phyloP scores from a whole-genome alignment of 768 basidiomycete species.

The Termitomyces sp. region DNA sequence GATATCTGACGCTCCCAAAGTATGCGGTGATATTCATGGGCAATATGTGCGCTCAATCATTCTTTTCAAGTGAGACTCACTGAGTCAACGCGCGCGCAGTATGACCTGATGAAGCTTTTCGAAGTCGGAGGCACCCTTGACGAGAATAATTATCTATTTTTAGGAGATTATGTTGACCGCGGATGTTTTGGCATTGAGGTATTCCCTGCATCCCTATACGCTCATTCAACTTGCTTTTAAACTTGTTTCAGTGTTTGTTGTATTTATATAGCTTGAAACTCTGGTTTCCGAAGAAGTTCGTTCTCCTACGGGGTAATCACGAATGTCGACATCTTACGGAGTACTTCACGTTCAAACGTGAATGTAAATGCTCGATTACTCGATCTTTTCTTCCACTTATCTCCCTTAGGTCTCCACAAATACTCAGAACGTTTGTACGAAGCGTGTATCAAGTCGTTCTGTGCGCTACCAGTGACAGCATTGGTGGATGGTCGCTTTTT shows the following conservation, averaged over 20 bases:
- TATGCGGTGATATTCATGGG: constrained; percentile 96
- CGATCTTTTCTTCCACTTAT: neutral
- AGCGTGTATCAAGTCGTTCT: constrained; percentile 87
- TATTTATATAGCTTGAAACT: constrained; percentile 94
- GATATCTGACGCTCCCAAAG: constrained; percentile 30
- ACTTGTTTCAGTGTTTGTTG: constrained; percentile 60
- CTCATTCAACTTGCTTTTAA: constrained; percentile 15
- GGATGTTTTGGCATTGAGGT: constrained; percentile 82
- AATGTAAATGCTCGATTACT: constrained; percentile 51
- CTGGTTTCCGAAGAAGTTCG: constrained; percentile 76
- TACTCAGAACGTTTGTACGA: constrained; percentile 86
- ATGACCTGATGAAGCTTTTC: constrained; percentile 97
- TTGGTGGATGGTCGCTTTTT: constrained; percentile 94
- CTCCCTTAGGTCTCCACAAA: constrained; percentile 72
- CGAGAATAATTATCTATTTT: constrained; percentile 85
- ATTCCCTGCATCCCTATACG: constrained; percentile 6
- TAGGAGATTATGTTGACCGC: constrained; percentile 97
- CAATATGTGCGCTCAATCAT: constrained; percentile 67
- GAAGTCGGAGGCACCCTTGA: constrained; percentile 85
- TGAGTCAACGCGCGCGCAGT: constrained; percentile 38
- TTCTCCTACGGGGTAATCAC: constrained; percentile 90
- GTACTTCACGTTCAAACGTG: constrained; percentile 97
- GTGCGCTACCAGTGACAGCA: constrained; percentile 83
- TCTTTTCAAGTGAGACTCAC: neutral
- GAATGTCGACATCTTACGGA: constrained; percentile 96